Evolutionary conservation across 2,329 filamentous ascomycete genomes (phyloP), one percentile per base, ranked within the genome.

Genomic region (Cladosporium austrohemisphaericum): DNA sequence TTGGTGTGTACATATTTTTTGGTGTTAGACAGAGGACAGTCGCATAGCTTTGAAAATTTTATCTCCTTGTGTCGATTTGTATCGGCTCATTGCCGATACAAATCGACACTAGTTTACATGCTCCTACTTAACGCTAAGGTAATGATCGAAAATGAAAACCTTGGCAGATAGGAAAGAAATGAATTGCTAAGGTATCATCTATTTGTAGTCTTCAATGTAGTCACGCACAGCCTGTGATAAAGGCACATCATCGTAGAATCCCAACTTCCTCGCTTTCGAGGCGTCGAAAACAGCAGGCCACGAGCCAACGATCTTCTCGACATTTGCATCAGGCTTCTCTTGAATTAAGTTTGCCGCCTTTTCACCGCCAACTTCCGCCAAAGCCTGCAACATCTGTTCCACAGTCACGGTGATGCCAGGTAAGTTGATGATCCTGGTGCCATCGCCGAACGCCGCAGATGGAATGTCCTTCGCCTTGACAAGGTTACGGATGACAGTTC

Each of bases 231-330:
- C 29, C 29, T 13, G 29, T 13, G 29, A 31, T 13, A 31, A n/a
- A 4, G 29, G 29, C 11, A 31, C 29, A 31, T 31, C 29, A 31
- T 31, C 29, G 14, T 6, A 31, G 29, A 31, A 31, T 13, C 29
- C 29, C 29, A 31, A 13, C 29, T 35, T 32, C 10, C 19, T 47
- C 28, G 49, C 49, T 26, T 28, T 18, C 23, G 22, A 11, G 1
- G 32, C 37, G 23, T 48, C 44, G 22, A 48, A 48, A 5, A 26
- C 44, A 7, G 44, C 33, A 4, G 44, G 44, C 44, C 44, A 48
- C 8, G 44, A 40, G 6, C 32, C 44, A 20, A 48, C 44, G 13
- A 48, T 48, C 11, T 31, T 48, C 8, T 33, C 44, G 1, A 48
- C 33, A 1, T 38, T 48, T 4, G 36, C 44, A 14, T 48, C 33